phyloP scores from a whole-genome alignment of 2,329 filamentous ascomycete genomes.

The Emmonsiellopsis sp. region DNA sequence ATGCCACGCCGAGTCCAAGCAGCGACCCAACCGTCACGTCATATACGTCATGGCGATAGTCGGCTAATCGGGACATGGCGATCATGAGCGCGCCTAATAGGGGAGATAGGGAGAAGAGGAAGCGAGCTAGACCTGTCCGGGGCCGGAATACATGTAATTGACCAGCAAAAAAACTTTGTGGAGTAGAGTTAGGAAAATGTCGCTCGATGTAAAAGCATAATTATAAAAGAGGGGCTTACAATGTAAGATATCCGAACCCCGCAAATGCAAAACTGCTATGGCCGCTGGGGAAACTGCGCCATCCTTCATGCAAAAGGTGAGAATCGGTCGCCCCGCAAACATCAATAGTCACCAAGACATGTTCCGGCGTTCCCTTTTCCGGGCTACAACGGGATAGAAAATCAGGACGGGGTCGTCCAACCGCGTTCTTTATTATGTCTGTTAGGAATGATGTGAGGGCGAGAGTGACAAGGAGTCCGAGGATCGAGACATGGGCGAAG shows the following conservation, averaged over 20 bases:
- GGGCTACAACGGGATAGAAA: conserved; percentile 82
- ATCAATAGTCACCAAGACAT: conserved; percentile 42
- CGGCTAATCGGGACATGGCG: conserved; percentile 53
- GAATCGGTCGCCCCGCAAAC: conserved; percentile 43
- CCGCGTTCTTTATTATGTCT: conserved; percentile 82
- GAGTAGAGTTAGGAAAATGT: neutral
- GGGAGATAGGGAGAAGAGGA: conserved; percentile 47
- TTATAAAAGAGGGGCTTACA: conserved; percentile 23
- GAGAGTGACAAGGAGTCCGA: conserved; percentile 70
- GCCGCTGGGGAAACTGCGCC: conserved; percentile 56
- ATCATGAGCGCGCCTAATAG: conserved; percentile 51
- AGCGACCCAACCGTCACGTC: conserved; percentile 50
- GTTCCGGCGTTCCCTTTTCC: conserved; percentile 44
- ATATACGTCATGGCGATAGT: conserved; percentile 57
- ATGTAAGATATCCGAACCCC: conserved; percentile 50
- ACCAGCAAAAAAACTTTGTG: conserved; percentile 35
- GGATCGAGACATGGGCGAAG: conserved; percentile 75
- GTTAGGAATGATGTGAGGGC: conserved; percentile 75
- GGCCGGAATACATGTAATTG: conserved; percentile 53
- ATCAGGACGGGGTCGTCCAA: conserved; percentile 76
- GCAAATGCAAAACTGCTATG: conserved; percentile 54
- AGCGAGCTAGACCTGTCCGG: conserved; percentile 47
- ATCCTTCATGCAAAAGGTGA: conserved; percentile 54
- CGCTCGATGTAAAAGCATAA: neutral
- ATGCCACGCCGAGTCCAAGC: conserved; percentile 47